These are phyloP conservation scores for Chenopodium suecicum DNA, from an alignment of 148 eudicot genomes.

Conservation along the genomic window DNA sequence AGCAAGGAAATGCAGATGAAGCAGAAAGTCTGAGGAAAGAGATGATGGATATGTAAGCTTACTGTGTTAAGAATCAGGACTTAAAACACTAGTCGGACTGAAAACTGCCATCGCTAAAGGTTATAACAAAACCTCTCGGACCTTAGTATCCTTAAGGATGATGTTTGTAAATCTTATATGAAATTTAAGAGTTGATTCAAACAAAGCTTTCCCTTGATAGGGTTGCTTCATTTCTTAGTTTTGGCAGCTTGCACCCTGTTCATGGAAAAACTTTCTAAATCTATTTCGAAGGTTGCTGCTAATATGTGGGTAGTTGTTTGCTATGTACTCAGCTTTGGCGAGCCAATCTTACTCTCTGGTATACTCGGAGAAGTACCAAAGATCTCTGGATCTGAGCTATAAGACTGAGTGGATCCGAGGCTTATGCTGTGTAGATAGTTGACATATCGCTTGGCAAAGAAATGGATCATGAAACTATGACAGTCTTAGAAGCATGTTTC, in stretches of 20 bases:
- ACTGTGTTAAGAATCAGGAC: background rate
- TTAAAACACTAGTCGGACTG: too few species aligned
- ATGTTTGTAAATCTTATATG: constrained; percentile 42
- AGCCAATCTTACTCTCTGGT: constrained; percentile 49
- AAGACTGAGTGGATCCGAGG: constrained; percentile 46
- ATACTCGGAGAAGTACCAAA: constrained; percentile 51
- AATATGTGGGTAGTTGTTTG: constrained; percentile 63
- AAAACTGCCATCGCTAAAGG: constrained; percentile 37
- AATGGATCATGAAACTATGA: constrained; percentile 46
- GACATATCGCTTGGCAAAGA: constrained; percentile 49
- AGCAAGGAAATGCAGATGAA: constrained; percentile 52
- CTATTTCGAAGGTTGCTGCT: constrained; percentile 30
- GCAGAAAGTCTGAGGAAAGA: constrained; percentile 56
- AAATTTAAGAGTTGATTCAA: constrained; percentile 40
- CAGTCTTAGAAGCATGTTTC: constrained; percentile 51
- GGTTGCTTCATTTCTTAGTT: constrained; percentile 44
- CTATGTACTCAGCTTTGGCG: constrained; percentile 57
- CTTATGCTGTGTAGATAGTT: constrained; percentile 48
- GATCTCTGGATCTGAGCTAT: constrained; percentile 33
- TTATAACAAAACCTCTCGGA: constrained; percentile 49
- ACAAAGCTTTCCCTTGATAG: constrained; percentile 56
- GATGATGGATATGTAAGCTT: constrained; percentile 33
- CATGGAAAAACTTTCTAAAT: constrained; percentile 38
- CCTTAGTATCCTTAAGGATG: constrained; percentile 72
- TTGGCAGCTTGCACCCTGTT: constrained; percentile 39